A percentile compares a stretch with the other conserved stretches of the same genome.
Conservation (phyloP, 1,139 yeast species). For the Lodderomyces parapsilosis region DNA sequence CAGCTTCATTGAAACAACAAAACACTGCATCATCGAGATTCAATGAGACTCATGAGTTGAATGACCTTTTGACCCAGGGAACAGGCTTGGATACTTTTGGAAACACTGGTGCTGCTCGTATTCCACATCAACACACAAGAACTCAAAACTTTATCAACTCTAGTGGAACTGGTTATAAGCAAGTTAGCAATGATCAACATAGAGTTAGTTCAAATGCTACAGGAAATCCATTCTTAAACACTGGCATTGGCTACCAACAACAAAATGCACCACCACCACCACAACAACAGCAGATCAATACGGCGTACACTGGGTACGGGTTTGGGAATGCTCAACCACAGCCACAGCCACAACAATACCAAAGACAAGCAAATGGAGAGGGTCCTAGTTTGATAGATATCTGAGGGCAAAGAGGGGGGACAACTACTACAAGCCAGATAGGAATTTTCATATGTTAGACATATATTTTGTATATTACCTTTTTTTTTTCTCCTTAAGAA, state of each 20-base stretch:
- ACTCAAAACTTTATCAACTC: constrained; percentile 81
- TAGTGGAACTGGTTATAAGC: constrained; percentile 79
- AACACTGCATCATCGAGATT: constrained; percentile 38
- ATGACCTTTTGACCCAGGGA: constrained; percentile 76
- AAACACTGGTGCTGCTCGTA: constrained; percentile 83
- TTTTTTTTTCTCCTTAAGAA: constrained; percentile 1
- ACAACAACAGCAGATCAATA: constrained; percentile 19
- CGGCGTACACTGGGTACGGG: constrained; percentile 84
- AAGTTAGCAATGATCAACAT: constrained; percentile 35
- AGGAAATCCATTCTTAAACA: constrained; percentile 73
- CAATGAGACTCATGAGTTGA: constrained; percentile 68
- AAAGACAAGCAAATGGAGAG: constrained; percentile 29
- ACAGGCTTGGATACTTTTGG: constrained; percentile 96
- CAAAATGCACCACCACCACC: constrained; percentile 37
- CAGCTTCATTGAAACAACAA: constrained; percentile 19
- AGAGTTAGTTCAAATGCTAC: constrained; percentile 45
- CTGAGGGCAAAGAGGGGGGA: constrained; percentile 14
- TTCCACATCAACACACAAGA: constrained; percentile 91
- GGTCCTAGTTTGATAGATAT: constrained; percentile 53
- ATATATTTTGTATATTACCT: background rate
- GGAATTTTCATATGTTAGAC: background rate
- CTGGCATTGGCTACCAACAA: constrained; percentile 74
- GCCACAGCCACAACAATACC: constrained; percentile 34
- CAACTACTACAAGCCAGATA: too few relatives aligned
- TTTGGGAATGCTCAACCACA: constrained; percentile 66